Evolutionary conservation across 2,329 filamentous ascomycete genomes (phyloP).

Genomic region (Microcyclospora tardicrescens): DNA sequence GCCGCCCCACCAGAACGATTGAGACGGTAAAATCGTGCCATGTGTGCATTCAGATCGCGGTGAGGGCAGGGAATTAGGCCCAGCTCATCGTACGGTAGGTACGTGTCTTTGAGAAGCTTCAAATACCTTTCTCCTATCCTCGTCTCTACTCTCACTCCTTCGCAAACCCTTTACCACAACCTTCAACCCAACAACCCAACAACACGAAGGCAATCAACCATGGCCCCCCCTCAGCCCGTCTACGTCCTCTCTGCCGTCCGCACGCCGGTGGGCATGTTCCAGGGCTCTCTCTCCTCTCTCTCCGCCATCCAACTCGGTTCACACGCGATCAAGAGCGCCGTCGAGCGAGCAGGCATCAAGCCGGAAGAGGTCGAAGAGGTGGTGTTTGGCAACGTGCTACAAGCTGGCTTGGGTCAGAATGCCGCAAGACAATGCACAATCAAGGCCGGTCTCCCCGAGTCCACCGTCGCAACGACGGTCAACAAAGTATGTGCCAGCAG

Average conservation of each 20-base stretch:
- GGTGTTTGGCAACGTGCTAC: conserved; percentile 96
- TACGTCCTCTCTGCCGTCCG: conserved; percentile 75
- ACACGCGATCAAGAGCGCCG: conserved; percentile 69
- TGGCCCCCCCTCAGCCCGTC: conserved; percentile 72
- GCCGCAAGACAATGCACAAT: conserved; percentile 91
- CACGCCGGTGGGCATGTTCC: conserved; percentile 86
- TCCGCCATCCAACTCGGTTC: conserved; percentile 77
- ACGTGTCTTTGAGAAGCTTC: too few species aligned
- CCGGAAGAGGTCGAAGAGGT: conserved; percentile 86
- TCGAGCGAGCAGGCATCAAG: conserved; percentile 80
- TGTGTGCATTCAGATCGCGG: too few species aligned
- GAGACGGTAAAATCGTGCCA: too few species aligned
- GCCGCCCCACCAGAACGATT: too few species aligned
- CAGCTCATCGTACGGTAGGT: too few species aligned
- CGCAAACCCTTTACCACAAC: too few species aligned
- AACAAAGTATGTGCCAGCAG: conserved; percentile 99
- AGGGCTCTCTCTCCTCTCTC: conserved; percentile 81
- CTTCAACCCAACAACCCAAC: background rate
- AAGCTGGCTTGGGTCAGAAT: conserved; percentile 89
- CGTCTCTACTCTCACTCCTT: too few species aligned
- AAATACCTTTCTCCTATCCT: too few species aligned
- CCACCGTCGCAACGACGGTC: conserved; percentile 76
- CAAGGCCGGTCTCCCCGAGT: conserved; percentile 68
- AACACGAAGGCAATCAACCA: conserved; percentile 27
- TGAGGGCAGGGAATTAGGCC: too few species aligned